Conservation (phyloP, 805 yeast genomes). For the Starmerella asiatica region DNA sequence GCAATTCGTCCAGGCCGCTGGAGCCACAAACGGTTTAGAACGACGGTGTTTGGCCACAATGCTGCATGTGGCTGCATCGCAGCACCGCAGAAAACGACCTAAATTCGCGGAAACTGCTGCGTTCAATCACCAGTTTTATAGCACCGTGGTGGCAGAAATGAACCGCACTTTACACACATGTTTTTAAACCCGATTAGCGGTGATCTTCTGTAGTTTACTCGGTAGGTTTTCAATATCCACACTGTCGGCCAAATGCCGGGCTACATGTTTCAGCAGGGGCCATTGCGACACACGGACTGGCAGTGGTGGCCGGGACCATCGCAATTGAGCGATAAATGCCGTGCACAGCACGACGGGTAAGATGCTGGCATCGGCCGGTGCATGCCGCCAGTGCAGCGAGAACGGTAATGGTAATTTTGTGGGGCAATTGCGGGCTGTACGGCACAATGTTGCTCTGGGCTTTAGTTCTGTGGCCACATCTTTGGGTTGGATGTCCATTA, state of each 20-base stretch:
- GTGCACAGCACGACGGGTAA: background rate
- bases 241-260: background rate
- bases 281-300: background rate
- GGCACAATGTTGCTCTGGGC: no score
- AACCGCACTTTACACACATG: slow-evolving; percentile 15
- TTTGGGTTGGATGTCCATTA: no score
- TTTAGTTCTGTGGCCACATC: no score
- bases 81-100: slow-evolving; percentile 1
- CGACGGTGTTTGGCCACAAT: slow-evolving; percentile 16
- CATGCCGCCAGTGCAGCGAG: background rate
- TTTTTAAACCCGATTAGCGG: slow-evolving; percentile 1
- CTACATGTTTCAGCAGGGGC: background rate
- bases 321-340: background rate
- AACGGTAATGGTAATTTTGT: background rate
- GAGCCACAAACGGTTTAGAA: slow-evolving; percentile 18
- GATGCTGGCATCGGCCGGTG: background rate
- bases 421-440: no score
- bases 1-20: slow-evolving; percentile 19
- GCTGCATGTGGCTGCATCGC: slow-evolving; percentile 13
- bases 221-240: background rate
- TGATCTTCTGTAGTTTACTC: background rate
- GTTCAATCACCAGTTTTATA: slow-evolving; percentile 8
- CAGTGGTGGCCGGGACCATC: background rate
- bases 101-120: background rate
- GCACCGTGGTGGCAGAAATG: slow-evolving; percentile 1